Evolutionary conservation across 139 green algal species (phyloP), one percentile per base, ranked within the genome.

Genomic region (Tetraselmis chui): DNA sequence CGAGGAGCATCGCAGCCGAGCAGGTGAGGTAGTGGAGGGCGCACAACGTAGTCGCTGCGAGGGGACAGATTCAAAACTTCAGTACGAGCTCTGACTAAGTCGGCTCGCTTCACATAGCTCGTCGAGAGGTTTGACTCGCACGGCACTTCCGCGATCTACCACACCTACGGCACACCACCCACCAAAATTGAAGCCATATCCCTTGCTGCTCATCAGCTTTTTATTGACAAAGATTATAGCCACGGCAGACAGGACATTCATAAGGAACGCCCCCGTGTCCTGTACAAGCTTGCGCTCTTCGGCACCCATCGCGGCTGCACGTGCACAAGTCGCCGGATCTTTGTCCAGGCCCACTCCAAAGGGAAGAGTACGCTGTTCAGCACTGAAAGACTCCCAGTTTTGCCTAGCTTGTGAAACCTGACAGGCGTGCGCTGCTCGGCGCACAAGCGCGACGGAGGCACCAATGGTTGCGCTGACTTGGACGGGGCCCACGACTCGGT

Each of bases 221-320:
- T 92, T 92, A 78, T 92, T 92, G 2, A 90, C 76, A 28, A 91
- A 91, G 31, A 92, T 88, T 58, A 92, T 91, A 2, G 26, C 29
- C 23, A 83, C 80, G 30, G 80, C 67, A 25, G 80, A 79, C 23
- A 30, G 26, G 25, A 83, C 30, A 27, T 83, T 83, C 2, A 76
- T n/a, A n/a, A 59, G 28, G 28, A 80, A 80, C 24, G 80, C 80
- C 2, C 30, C 80, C 2, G 75, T 30, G 28, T 83, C 80, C 45
- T 67, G 45, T 18, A 67, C 45, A 5, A 67, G 45, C 45, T 67
- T 67, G 45, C 45, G 45, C 5, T 67, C 45, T 18, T 67, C 45
- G 11, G 45, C 45, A 18, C 45, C 45, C 45, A 67, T 67, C 11
- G 45, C 18, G 45, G n/a, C n/a, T n/a, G n/a, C n/a, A n/a, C n/a